Conservation (phyloP, 169 alveolate species). For the Eimeria tenella region DNA sequence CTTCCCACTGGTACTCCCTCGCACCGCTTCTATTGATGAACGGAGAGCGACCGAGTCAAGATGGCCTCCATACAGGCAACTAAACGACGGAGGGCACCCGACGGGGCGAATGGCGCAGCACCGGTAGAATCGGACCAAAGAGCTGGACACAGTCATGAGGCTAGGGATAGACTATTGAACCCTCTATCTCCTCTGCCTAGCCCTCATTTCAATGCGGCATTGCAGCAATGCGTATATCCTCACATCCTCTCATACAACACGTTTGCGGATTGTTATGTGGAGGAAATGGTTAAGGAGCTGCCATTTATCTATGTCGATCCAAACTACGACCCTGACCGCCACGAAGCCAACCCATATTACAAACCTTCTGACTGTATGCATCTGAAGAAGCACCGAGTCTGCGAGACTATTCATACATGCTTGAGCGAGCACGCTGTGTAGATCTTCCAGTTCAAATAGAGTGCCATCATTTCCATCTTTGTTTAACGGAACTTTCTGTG, state of each 20-base stretch:
- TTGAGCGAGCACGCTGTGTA: not conserved
- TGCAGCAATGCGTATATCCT: slow-evolving; percentile 75
- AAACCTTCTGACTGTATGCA: slow-evolving; percentile 68
- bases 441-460: too few species aligned
- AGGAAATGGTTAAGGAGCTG: slow-evolving; percentile 74
- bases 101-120: not conserved
- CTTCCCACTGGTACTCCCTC: not conserved
- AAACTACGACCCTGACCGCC: slow-evolving; percentile 58
- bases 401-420: not conserved
- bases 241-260: slow-evolving; percentile 79
- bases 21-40: not conserved
- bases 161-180: slow-evolving; percentile 39
- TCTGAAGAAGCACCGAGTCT: not conserved
- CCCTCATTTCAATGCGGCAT: slow-evolving; percentile 71
- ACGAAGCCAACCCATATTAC: slow-evolving; percentile 78
- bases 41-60: not conserved
- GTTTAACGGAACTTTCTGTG: not conserved
- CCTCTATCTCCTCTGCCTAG: slow-evolving; percentile 57
- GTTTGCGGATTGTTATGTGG: slow-evolving; percentile 68
- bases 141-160: not conserved
- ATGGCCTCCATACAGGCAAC: slow-evolving; percentile 49
- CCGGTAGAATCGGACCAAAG: not conserved
- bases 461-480: not conserved
- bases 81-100: slow-evolving; percentile 42
- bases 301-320: slow-evolving; percentile 77